Conservation (phyloP, 2,329 filamentous ascomycete genomes). For the Phyllosticta ampelicida region DNA sequence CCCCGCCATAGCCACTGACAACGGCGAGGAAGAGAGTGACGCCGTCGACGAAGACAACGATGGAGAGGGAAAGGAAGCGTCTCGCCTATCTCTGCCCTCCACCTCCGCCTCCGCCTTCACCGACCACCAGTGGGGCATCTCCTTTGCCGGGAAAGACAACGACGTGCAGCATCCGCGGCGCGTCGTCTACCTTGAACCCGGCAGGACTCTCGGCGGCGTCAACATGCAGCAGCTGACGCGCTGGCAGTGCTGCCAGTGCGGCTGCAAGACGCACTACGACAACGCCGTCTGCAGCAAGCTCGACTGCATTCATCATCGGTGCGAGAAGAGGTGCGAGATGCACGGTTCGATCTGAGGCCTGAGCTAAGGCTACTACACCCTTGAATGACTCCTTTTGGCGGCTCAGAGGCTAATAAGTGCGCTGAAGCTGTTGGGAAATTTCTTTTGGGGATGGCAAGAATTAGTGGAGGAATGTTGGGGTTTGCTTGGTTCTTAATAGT, state of each 20-base stretch:
- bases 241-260: slow-evolving; percentile 11
- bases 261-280: slow-evolving; percentile 9
- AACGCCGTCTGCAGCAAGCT: slow-evolving; percentile 9
- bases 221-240: background rate
- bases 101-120: background rate
- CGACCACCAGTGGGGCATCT: background rate
- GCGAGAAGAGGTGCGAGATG: slow-evolving; percentile 1
- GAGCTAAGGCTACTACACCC: no score
- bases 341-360: background rate
- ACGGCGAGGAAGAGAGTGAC: no score
- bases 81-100: background rate
- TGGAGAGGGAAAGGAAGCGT: no score
- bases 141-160: background rate
- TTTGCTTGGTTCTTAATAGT: no score
- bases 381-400: no score
- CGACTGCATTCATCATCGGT: slow-evolving; percentile 6
- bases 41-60: no score
- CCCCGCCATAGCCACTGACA: no score
- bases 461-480: no score
- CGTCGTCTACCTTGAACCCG: background rate
- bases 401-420: no score
- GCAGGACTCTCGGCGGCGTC: background rate
- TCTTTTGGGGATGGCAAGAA: no score
- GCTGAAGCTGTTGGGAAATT: no score
- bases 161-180: background rate